These are phyloP conservation scores for Podaxis sp. DNA, from an alignment of 768 basidiomycete genomes.

Conservation along the genomic window DNA sequence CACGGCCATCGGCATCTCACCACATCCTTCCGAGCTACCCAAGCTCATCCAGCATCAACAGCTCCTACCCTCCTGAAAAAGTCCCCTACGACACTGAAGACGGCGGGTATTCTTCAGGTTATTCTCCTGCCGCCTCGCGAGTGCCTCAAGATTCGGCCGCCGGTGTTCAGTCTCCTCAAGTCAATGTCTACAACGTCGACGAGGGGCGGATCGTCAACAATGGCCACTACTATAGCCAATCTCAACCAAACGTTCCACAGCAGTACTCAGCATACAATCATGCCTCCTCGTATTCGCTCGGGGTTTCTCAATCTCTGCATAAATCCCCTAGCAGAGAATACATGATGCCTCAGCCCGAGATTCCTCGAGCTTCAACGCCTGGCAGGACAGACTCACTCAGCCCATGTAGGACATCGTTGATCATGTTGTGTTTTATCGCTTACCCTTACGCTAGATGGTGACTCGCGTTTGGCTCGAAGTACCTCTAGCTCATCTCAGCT, in stretches of 20 bases:
- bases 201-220: constrained; percentile 15
- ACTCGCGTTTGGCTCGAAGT: constrained; percentile 8
- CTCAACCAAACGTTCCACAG: constrained; percentile 14
- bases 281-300: constrained; percentile 2
- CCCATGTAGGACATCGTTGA: constrained; percentile 1
- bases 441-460: constrained; percentile 1
- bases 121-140: constrained; percentile 1
- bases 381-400: background rate
- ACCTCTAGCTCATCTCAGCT: constrained; percentile 11
- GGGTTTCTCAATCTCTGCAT: background rate
- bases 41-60: constrained; percentile 4
- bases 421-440: background rate
- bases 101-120: background rate
- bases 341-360: constrained; percentile 1
- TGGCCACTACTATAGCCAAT: constrained; percentile 20
- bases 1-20: constrained; percentile 17
- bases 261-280: constrained; percentile 14
- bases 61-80: constrained; percentile 8
- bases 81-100: constrained; percentile 3
- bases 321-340: constrained; percentile 6
- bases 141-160: constrained; percentile 13
- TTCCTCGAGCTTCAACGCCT: background rate
- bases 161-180: constrained; percentile 16
- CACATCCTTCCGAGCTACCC: constrained; percentile 7
- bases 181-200: constrained; percentile 20